Percentiles rank a stretch among this genome's conserved stretches.
Evolutionary conservation across 345 rosid species (phyloP).

Genomic region (Hevea brasiliensis): DNA sequence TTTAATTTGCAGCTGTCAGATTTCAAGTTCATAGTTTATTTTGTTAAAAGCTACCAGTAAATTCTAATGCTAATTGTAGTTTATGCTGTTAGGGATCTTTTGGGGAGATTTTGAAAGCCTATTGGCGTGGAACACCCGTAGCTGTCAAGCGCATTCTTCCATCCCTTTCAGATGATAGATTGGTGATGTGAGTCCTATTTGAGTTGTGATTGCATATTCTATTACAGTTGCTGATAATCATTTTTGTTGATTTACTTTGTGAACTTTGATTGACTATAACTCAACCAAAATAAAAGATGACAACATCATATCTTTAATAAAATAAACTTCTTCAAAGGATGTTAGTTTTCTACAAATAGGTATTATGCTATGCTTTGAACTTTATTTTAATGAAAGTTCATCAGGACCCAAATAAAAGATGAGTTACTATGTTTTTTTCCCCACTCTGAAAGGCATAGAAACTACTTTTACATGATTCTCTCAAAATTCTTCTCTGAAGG

Average conservation of each 20-base stretch:
- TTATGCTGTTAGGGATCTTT: constrained; percentile 73
- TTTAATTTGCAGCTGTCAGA: background rate
- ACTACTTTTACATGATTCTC: constrained; percentile 3
- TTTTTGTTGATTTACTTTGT: background rate
- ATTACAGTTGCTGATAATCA: background rate
- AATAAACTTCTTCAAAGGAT: background rate
- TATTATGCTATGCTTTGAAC: background rate
- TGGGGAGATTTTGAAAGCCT: constrained; percentile 93
- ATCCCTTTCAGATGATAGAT: constrained; percentile 95
- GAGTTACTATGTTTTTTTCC: background rate
- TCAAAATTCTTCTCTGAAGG: background rate
- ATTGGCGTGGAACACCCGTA: constrained; percentile 98
- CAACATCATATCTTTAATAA: background rate
- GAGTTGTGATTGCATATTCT: constrained; percentile 1
- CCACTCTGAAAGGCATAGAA: background rate
- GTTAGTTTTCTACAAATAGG: background rate
- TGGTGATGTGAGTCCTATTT: constrained; percentile 72
- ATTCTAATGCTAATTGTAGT: constrained; percentile 27
- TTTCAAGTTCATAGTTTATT: constrained; percentile 1
- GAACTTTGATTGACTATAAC: background rate
- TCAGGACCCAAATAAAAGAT: constrained; percentile 8
- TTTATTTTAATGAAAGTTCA: constrained; percentile 8
- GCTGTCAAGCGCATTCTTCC: constrained; percentile 98
- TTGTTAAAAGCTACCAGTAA: constrained; percentile 3
- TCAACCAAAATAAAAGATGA: constrained; percentile 2